Evolutionary conservation across 1,284 basidiomycete species (phyloP).

Genomic region (Calocybe gambosa): DNA sequence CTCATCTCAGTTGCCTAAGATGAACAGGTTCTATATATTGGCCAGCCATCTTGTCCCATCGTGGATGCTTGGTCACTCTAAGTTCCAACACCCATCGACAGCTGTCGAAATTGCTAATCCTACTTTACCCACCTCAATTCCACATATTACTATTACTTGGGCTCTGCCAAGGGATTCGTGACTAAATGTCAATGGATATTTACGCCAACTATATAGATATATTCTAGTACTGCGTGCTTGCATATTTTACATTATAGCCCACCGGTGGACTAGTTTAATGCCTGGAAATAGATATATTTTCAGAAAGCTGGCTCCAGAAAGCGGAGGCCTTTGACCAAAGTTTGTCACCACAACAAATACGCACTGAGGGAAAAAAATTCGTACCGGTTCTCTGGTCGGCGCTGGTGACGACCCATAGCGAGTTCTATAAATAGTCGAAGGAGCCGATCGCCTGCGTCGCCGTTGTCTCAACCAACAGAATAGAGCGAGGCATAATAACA

Average conservation of each 20-base stretch:
- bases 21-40: conserved; percentile 47
- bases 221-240: too few relatives aligned
- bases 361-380: background rate
- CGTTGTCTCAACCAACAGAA: conserved; percentile 20
- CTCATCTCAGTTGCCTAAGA: conserved; percentile 59
- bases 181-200: too few relatives aligned
- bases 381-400: background rate
- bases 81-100: conserved; percentile 29
- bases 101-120: too few relatives aligned
- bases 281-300: background rate
- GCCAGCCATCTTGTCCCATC: conserved; percentile 42
- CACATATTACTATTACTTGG: too few relatives aligned
- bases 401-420: conserved; percentile 15
- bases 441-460: conserved; percentile 21
- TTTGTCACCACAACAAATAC: background rate
- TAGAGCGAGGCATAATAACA: conserved; percentile 13
- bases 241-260: too few relatives aligned
- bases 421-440: conserved; percentile 26
- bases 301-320: background rate
- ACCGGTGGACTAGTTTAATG: background rate
- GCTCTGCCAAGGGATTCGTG: too few relatives aligned
- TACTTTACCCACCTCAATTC: too few relatives aligned
- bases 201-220: too few relatives aligned
- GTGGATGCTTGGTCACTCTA: conserved; percentile 58
- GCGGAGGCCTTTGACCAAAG: background rate